Evolutionary conservation across 2,329 filamentous ascomycete species (phyloP), one percentile per base, ranked within the genome.

Genomic region (Ophiostoma piceae): DNA sequence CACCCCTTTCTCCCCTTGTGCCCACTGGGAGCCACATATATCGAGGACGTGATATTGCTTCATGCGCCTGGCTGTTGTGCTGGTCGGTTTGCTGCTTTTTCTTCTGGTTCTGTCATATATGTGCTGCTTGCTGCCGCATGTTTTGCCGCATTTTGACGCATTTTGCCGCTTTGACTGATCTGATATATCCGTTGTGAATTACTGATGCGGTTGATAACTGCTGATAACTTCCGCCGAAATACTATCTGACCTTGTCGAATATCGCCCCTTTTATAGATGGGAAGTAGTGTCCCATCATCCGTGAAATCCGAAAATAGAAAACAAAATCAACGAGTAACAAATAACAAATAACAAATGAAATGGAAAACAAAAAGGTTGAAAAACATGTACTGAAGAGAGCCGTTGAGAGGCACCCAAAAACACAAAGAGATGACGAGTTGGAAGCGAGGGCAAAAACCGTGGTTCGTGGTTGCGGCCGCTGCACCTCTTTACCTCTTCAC

Each of bases 181-280:
- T 64, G 67, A 39, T 64, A 37, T 65, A 39, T 65, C 62, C 62
- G 62, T 64, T 68, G 62, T 70, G 69, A 67, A 70, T 69, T 70
- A 70, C 69, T 71, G 70, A 68, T 72, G 68, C 68, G 68, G 69
- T 67, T 68, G 69, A 69, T 69, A 51, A 69, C 68, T 69, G 64
- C 69, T 70, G 35, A 35, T 35, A 35, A 35, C 35, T 35, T 5
- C 72, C 72, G 72, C 71, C 71, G 72, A 39, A 62, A 65, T 71
- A 69, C 72, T 73, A 73, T 73, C 72, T 73, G 71, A 32, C 41
- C 66, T 57, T 69, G 54, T 68, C 41, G 71, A 68, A 71, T 57
- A 69, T 68, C 70, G 71, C 68, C 69, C 66, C 68, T 68, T 69
- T 67, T 54, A 65, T 65, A 43, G 62, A 69, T 41, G 57, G 62